Evolutionary conservation across 306 rosid genomes (phyloP).

Genomic region (Gastrolobium bilobum): DNA sequence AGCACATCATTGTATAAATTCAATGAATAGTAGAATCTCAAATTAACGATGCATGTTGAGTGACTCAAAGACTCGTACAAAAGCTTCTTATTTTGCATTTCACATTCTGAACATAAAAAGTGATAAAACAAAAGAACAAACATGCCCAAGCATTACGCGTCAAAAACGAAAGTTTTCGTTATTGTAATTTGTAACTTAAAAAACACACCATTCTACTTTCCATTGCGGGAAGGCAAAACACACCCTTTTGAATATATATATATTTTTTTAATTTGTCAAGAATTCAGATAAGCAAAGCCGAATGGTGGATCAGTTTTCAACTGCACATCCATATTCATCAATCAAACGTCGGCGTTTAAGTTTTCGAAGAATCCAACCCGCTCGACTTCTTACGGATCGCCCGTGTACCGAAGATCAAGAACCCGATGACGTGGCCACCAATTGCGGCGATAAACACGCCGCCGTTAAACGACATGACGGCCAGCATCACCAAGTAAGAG

Average conservation of each 20-base stretch:
- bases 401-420: constrained; percentile 47
- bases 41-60: too few relatives aligned
- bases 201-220: neutral
- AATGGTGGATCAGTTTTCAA: neutral
- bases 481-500: constrained; percentile 72
- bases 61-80: neutral
- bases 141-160: neutral
- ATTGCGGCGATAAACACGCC: constrained; percentile 75
- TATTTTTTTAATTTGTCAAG: neutral
- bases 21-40: neutral
- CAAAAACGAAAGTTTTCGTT: neutral
- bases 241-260: neutral
- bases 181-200: neutral
- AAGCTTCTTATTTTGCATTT: neutral
- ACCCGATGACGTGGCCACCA: constrained; percentile 64
- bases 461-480: constrained; percentile 80
- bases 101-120: neutral
- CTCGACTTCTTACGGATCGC: constrained; percentile 36
- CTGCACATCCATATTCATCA: too few relatives aligned
- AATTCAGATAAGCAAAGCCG: neutral
- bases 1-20: too few relatives aligned
- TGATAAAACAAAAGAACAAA: neutral
- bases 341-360: too few relatives aligned
- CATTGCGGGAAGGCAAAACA: neutral
- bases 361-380: constrained; percentile 41